These are phyloP conservation scores for Blastomyces silverae DNA, from an alignment of 2,329 filamentous ascomycete species.

Conservation along the genomic window DNA sequence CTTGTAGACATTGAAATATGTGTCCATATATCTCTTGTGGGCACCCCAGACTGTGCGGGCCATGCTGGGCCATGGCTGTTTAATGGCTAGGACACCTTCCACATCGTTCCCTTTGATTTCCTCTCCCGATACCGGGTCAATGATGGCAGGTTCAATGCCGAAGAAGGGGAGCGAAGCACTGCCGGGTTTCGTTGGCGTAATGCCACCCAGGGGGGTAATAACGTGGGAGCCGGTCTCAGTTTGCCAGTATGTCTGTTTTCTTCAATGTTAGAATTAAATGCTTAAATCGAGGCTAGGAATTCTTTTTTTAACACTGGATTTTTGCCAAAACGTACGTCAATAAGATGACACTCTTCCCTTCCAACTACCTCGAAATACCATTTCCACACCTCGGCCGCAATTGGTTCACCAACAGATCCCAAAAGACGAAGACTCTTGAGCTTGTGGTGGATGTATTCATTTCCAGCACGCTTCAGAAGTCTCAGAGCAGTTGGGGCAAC, in stretches of 20 bases:
- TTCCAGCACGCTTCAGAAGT: constrained; percentile 87
- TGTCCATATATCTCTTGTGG: constrained; percentile 98
- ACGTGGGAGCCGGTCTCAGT: constrained; percentile 97
- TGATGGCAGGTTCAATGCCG: constrained; percentile 93
- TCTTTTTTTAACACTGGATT: not conserved
- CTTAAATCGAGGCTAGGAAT: not conserved
- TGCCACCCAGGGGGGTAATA: constrained; percentile 84
- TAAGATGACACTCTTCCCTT: constrained; percentile 84
- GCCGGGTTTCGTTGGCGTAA: constrained; percentile 94
- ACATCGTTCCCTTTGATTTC: constrained; percentile 95
- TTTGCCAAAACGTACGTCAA: constrained; percentile 65
- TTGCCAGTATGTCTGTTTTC: constrained; percentile 90
- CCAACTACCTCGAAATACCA: constrained; percentile 97
- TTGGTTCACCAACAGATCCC: constrained; percentile 93
- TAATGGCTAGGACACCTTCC: constrained; percentile 93
- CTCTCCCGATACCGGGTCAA: constrained; percentile 89
- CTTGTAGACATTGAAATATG: constrained; percentile 95
- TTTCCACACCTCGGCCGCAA: constrained; percentile 97
- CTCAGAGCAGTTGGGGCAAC: constrained; percentile 91
- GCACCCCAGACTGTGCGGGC: constrained; percentile 95
- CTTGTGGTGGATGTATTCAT: constrained; percentile 81
- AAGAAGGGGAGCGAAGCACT: constrained; percentile 97
- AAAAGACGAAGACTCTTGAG: constrained; percentile 87
- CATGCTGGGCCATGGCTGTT: constrained; percentile 98
- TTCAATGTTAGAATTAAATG: constrained; percentile 17